phyloP scores from a whole-genome alignment of 805 yeast species.

The Metschnikowia bowlesiae region DNA sequence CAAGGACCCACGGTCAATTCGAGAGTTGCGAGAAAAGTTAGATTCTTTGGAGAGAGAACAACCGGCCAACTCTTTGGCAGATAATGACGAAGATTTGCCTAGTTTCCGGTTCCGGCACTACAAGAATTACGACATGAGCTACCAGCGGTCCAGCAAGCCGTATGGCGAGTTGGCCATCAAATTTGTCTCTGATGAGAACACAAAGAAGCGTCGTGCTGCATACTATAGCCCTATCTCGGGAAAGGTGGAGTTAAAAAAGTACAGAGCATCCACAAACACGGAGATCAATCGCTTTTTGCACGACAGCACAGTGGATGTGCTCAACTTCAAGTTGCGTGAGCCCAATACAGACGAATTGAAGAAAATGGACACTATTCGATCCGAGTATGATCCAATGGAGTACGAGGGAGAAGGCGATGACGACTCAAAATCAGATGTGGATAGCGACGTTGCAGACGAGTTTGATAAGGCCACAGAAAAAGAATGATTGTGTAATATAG shows the following conservation, averaged over 20 bases:
- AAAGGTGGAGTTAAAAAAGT: slow-evolving; percentile 75
- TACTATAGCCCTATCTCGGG: slow-evolving; percentile 75
- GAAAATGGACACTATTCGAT: slow-evolving; percentile 62
- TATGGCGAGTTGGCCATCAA: slow-evolving; percentile 66
- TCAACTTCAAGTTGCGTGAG: slow-evolving; percentile 63
- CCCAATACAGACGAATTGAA: slow-evolving; percentile 67
- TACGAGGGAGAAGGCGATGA: slow-evolving; percentile 59
- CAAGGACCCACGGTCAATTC: slow-evolving; percentile 22
- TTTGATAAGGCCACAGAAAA: slow-evolving; percentile 19
- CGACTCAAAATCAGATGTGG: slow-evolving; percentile 26
- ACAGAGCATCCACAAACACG: slow-evolving; percentile 64
- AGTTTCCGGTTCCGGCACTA: slow-evolving; percentile 56
- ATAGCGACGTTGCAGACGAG: slow-evolving; percentile 21
- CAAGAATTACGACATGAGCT: slow-evolving; percentile 77
- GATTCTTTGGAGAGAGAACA: slow-evolving; percentile 41
- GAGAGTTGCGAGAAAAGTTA: slow-evolving; percentile 23
- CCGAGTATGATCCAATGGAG: slow-evolving; percentile 73
- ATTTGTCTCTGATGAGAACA: slow-evolving; percentile 38
- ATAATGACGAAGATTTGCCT: slow-evolving; percentile 38
- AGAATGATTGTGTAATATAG: slow-evolving; percentile 10
- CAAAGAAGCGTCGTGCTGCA: slow-evolving; percentile 50
- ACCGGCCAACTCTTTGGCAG: slow-evolving; percentile 39
- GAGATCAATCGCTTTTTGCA: slow-evolving; percentile 51
- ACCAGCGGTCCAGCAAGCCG: slow-evolving; percentile 41
- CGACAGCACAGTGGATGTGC: slow-evolving; percentile 55